A percentile compares a stretch with the other conserved stretches of the same genome.
Conservation (phyloP, 2,329 filamentous ascomycete species). For the Aureobasidium sp. region DNA sequence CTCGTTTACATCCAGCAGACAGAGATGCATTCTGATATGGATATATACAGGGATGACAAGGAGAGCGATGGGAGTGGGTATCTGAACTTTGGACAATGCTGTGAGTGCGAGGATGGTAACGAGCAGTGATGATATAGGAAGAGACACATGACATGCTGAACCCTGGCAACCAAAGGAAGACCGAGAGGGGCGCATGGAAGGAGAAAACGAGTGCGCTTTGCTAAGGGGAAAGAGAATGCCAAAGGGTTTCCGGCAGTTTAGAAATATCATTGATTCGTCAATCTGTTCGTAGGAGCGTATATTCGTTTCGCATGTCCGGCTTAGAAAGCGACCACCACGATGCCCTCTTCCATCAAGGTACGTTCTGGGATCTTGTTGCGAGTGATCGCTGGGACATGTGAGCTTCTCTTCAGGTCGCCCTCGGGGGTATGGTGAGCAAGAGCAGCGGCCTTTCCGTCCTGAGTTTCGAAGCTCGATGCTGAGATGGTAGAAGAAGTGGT, state of each 20-base stretch:
- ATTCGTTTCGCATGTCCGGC: not conserved
- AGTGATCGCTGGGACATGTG: not conserved
- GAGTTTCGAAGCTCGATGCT: not conserved
- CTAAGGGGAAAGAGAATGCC: not conserved
- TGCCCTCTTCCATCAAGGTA: not conserved
- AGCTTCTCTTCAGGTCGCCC: not conserved
- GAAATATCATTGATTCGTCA: not conserved
- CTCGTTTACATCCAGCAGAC: not conserved
- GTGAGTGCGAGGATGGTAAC: not conserved
- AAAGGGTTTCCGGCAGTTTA: not conserved
- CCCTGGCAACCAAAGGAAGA: not conserved
- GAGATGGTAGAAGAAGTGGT: not conserved
- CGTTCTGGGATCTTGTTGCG: not conserved
- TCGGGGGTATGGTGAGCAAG: not conserved
- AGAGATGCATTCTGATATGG: too few relatives aligned
- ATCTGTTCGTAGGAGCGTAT: not conserved
- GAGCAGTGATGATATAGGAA: not conserved
- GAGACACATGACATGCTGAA: not conserved
- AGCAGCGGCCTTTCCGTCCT: not conserved
- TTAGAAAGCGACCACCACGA: constrained; percentile 2
- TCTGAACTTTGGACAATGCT: not conserved
- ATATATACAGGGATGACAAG: not conserved
- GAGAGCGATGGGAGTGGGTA: not conserved
- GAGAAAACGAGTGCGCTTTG: not conserved
- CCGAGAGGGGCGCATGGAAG: not conserved